Percentiles rank a stretch among this genome's conserved stretches.
Evolutionary conservation across 441 rosid genomes (phyloP).

Genomic region (Hypseocharis bilobata): DNA sequence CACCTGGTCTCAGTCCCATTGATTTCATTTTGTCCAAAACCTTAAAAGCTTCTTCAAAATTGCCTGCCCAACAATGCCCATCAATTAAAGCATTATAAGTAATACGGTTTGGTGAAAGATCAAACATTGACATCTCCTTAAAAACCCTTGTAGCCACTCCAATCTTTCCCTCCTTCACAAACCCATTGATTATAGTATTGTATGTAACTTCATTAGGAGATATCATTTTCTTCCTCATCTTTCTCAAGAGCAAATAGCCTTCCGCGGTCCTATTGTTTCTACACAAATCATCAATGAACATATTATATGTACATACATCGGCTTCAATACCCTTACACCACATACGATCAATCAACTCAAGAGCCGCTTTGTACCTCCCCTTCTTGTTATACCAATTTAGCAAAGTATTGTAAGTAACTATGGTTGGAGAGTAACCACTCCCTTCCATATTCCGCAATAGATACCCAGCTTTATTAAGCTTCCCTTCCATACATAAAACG

Average conservation of each 20-base stretch:
- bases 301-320: slow-evolving; percentile 71
- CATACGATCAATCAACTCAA: slow-evolving; percentile 56
- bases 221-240: slow-evolving; percentile 60
- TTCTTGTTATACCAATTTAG: slow-evolving; percentile 73
- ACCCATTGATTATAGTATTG: slow-evolving; percentile 63
- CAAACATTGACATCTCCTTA: slow-evolving; percentile 55
- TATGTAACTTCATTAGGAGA: slow-evolving; percentile 64
- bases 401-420: slow-evolving; percentile 67
- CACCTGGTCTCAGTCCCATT: slow-evolving; percentile 43
- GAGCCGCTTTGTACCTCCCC: slow-evolving; percentile 50
- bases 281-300: slow-evolving; percentile 63
- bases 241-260: slow-evolving; percentile 66
- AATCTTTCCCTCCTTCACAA: slow-evolving; percentile 63
- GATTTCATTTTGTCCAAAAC: slow-evolving; percentile 51
- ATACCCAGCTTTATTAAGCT: slow-evolving; percentile 48
- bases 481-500: slow-evolving; percentile 54
- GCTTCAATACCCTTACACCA: slow-evolving; percentile 55
- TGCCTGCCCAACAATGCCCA: slow-evolving; percentile 43
- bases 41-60: slow-evolving; percentile 52
- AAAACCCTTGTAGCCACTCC: slow-evolving; percentile 45
- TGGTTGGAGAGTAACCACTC: slow-evolving; percentile 55
- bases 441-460: slow-evolving; percentile 72
- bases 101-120: slow-evolving; percentile 46
- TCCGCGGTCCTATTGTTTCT: slow-evolving; percentile 59
- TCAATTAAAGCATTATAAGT: slow-evolving; percentile 63